phyloP scores from a whole-genome alignment of 495 filamentous ascomycete genomes.

The Pyrenula massariospora region DNA sequence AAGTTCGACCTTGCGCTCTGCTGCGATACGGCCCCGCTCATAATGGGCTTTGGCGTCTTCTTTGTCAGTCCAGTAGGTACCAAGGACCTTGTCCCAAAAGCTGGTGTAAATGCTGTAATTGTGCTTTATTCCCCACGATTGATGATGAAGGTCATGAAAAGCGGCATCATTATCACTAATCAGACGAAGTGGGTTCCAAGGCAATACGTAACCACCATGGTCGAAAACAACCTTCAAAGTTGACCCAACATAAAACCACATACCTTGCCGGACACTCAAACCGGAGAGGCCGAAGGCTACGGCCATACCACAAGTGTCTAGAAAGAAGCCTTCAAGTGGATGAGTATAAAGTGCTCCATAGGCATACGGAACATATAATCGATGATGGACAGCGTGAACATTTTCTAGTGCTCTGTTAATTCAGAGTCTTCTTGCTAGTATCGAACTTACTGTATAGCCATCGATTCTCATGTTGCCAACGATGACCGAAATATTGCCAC shows the following conservation, averaged over 20 bases:
- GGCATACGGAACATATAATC: constrained; percentile 78
- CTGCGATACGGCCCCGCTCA: constrained; percentile 21
- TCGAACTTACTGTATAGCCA: constrained; percentile 66
- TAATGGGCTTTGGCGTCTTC: constrained; percentile 39
- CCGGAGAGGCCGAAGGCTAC: constrained; percentile 59
- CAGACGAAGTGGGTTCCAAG: constrained; percentile 72
- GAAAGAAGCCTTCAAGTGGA: constrained; percentile 69
- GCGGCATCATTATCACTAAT: constrained; percentile 73
- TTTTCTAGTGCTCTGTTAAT: constrained; percentile 30
- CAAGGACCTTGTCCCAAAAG: constrained; percentile 65
- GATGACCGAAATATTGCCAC: constrained; percentile 82
- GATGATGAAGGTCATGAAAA: constrained; percentile 84
- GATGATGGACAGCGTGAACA: constrained; percentile 78
- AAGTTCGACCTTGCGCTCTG: constrained; percentile 16
- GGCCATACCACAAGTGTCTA: constrained; percentile 66
- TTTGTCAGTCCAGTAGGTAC: constrained; percentile 58
- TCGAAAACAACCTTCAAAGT: constrained; percentile 82
- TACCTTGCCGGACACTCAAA: constrained; percentile 55
- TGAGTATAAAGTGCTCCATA: constrained; percentile 85
- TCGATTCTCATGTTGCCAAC: constrained; percentile 74
- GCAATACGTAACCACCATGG: constrained; percentile 72
- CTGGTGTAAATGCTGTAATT: constrained; percentile 77
- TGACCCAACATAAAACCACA: constrained; percentile 60
- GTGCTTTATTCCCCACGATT: constrained; percentile 81
- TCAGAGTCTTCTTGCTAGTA: neutral